Conservation (phyloP, 805 yeast species). For the Teunomyces barrocoloradensis region DNA sequence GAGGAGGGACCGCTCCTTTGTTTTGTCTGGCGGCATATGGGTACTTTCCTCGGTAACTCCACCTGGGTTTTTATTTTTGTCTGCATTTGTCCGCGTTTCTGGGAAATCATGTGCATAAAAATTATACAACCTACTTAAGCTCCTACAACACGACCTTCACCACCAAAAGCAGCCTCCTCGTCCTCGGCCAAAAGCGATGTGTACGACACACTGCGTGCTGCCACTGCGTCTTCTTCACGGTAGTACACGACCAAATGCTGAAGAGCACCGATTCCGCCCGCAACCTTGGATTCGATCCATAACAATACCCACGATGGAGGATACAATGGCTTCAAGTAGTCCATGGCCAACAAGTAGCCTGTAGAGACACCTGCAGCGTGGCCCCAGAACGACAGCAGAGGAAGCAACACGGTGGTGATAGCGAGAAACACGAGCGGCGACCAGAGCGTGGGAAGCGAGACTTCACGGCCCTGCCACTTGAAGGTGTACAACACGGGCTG, state of each 20-base stretch:
- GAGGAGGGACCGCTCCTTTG: background rate
- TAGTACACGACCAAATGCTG: conserved; percentile 55
- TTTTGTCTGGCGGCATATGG: background rate
- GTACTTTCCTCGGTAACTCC: background rate
- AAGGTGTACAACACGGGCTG: conserved; percentile 40
- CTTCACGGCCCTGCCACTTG: conserved; percentile 31
- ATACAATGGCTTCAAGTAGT: conserved; percentile 53
- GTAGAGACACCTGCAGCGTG: conserved; percentile 65
- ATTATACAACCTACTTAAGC: background rate
- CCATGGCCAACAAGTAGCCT: conserved; percentile 64
- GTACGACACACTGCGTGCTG: conserved; percentile 36
- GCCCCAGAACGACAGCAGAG: conserved; percentile 70
- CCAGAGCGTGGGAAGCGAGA: conserved; percentile 55
- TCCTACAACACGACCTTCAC: conserved; percentile 22
- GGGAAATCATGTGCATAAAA: background rate
- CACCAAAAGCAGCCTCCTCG: conserved; percentile 19
- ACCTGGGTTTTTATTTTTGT: background rate
- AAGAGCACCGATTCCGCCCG: conserved; percentile 48
- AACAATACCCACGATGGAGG: conserved; percentile 68
- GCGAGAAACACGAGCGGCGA: conserved; percentile 55
- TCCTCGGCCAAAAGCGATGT: conserved; percentile 25
- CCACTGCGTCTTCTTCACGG: conserved; percentile 58
- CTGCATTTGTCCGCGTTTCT: background rate
- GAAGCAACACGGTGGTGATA: conserved; percentile 50
- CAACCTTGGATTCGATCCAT: conserved; percentile 59